Percentiles rank a stretch among this genome's conserved stretches.
These are phyloP conservation scores for Pneumocystis sp. DNA, from an alignment of 1,139 yeast genomes.

Conservation along the genomic window DNA sequence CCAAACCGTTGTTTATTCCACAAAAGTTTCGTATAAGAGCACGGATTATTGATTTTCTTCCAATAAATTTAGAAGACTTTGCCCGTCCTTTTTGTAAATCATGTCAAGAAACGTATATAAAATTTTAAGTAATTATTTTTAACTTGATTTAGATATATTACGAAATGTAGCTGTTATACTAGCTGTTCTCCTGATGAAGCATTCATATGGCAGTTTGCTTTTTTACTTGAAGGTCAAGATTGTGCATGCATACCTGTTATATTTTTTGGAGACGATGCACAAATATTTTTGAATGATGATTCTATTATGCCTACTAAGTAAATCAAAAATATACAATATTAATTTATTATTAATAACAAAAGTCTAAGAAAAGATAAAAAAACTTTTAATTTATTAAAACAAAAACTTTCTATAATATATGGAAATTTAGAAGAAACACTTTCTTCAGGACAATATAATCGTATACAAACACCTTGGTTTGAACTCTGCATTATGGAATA, in stretches of 20 bases:
- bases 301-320: slow-evolving; percentile 1
- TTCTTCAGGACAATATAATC: slow-evolving; percentile 1
- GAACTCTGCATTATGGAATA: slow-evolving; percentile 1
- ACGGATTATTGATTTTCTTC: slow-evolving; percentile 8
- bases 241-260: slow-evolving; percentile 9
- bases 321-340: slow-evolving; percentile 2
- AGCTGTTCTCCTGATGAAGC: slow-evolving; percentile 3
- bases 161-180: not conserved
- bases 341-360: not conserved
- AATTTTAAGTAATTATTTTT: not conserved
- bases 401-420: slow-evolving; percentile 8
- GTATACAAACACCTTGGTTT: slow-evolving; percentile 1
- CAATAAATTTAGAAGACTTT: slow-evolving; percentile 8
- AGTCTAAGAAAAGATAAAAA: slow-evolving; percentile 1
- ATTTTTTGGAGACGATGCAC: slow-evolving; percentile 9
- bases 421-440: slow-evolving; percentile 8
- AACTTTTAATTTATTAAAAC: slow-evolving; percentile 3
- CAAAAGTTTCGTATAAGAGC: slow-evolving; percentile 10
- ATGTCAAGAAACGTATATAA: slow-evolving; percentile 7
- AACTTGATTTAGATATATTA: slow-evolving; percentile 1
- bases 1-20: slow-evolving; percentile 5
- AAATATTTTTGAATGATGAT: slow-evolving; percentile 5
- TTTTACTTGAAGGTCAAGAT: slow-evolving; percentile 10
- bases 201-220: slow-evolving; percentile 6
- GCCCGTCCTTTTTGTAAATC: slow-evolving; percentile 8